Evolutionary conservation across 306 rosid species (phyloP).

Genomic region (Trifolium pratense): DNA sequence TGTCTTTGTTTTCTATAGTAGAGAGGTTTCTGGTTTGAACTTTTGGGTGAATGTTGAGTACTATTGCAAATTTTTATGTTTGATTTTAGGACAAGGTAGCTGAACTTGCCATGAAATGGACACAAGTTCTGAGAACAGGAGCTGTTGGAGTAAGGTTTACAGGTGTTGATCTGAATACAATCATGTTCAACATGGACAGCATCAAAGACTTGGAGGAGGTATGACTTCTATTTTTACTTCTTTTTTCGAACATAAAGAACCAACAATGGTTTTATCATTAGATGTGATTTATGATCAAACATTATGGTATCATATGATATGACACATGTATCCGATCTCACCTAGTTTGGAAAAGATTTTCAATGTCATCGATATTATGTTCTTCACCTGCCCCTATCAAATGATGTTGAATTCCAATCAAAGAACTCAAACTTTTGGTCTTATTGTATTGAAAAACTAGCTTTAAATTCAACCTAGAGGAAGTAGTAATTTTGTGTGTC

Average conservation of each 20-base stretch:
- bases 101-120: slow-evolving; percentile 86
- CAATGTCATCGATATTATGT: neutral
- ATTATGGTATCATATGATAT: neutral
- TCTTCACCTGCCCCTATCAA: neutral
- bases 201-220: slow-evolving; percentile 81
- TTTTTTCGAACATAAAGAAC: slow-evolving; percentile 19
- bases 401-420: neutral
- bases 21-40: slow-evolving; percentile 20
- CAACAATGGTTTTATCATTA: neutral
- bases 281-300: neutral
- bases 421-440: neutral
- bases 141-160: slow-evolving; percentile 70
- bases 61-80: slow-evolving; percentile 8
- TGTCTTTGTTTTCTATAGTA: slow-evolving; percentile 23
- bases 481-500: neutral
- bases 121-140: slow-evolving; percentile 79
- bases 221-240: slow-evolving; percentile 22
- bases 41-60: slow-evolving; percentile 19
- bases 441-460: slow-evolving; percentile 12
- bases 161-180: slow-evolving; percentile 79
- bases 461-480: slow-evolving; percentile 18
- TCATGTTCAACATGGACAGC: slow-evolving; percentile 86
- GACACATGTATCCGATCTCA: neutral
- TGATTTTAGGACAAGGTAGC: slow-evolving; percentile 71
- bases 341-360: neutral